phyloP scores from a whole-genome alignment of 1,139 yeast genomes.

The Barnettozyma hawaiiensis region DNA sequence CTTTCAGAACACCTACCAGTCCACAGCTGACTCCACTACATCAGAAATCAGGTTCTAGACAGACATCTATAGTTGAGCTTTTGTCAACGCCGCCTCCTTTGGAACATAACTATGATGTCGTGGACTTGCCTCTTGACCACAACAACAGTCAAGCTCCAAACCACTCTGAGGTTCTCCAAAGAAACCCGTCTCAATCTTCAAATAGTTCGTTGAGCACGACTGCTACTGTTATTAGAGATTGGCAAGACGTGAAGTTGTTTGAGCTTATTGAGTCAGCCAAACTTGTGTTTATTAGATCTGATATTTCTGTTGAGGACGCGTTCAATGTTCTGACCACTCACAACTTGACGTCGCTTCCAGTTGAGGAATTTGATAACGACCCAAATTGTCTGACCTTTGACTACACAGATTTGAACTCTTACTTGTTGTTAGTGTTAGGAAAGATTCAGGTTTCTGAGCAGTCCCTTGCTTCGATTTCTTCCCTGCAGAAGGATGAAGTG shows the following conservation, averaged over 20 bases:
- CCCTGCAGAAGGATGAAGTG: conserved; percentile 27
- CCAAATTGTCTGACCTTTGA: conserved; percentile 79
- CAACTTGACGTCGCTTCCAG: conserved; percentile 83
- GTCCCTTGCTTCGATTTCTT: conserved; percentile 19
- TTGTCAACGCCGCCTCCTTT: conserved; percentile 81
- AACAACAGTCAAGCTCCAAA: conserved; percentile 17
- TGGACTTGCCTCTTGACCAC: conserved; percentile 17
- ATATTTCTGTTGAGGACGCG: conserved; percentile 76
- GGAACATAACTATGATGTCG: conserved; percentile 20
- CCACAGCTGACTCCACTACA: conserved; percentile 26
- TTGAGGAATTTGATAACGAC: conserved; percentile 47
- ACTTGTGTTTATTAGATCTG: conserved; percentile 59
- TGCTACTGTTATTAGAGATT: conserved; percentile 40
- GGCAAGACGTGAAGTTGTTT: conserved; percentile 67
- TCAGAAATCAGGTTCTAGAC: conserved; percentile 32
- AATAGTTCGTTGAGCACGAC: conserved; percentile 24
- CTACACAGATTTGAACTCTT: conserved; percentile 85
- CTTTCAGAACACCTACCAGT: conserved; percentile 34
- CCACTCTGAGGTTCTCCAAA: conserved; percentile 31
- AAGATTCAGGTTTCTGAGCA: conserved; percentile 42
- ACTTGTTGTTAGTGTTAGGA: conserved; percentile 68
- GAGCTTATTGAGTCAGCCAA: conserved; percentile 78
- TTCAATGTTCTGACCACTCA: conserved; percentile 69
- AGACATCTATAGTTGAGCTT: conserved; percentile 76
- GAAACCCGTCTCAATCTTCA: conserved; percentile 40